A percentile compares a stretch with the other conserved stretches of the same genome.
These are phyloP conservation scores for Chiua virens DNA, from an alignment of 768 basidiomycete species.

Conservation along the genomic window DNA sequence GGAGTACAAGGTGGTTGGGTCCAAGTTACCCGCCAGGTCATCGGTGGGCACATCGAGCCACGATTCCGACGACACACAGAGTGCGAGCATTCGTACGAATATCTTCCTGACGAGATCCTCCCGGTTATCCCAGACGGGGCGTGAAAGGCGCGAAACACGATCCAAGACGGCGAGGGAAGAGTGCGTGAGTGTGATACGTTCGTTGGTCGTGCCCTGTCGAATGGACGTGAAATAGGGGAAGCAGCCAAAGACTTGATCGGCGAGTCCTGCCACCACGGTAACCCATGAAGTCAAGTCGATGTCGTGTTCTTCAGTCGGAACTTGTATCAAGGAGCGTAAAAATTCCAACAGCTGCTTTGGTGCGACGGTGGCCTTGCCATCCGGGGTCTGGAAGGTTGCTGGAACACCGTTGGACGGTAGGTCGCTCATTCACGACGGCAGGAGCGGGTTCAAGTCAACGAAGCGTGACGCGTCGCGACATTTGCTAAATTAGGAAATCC, in stretches of 20 bases:
- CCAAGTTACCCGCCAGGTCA: conserved; percentile 39
- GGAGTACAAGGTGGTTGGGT: conserved; percentile 50
- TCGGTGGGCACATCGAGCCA: conserved; percentile 53
- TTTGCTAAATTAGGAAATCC: conserved; percentile 9
- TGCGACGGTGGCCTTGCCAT: conserved; percentile 23
- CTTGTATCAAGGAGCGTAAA: conserved; percentile 38
- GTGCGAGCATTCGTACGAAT: conserved; percentile 50
- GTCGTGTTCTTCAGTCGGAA: conserved; percentile 33
- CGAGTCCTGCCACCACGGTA: conserved; percentile 49
- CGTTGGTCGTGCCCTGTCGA: conserved; percentile 54
- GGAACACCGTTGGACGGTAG: conserved; percentile 27
- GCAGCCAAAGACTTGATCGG: conserved; percentile 50
- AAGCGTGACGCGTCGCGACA: not conserved
- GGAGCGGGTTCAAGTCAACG: not conserved
- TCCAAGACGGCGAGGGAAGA: conserved; percentile 55
- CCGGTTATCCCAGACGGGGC: conserved; percentile 48
- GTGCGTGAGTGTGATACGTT: conserved; percentile 56
- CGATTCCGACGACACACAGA: conserved; percentile 55
- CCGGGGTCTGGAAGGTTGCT: conserved; percentile 32
- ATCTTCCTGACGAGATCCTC: conserved; percentile 48
- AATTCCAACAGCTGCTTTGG: conserved; percentile 45
- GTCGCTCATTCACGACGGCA: conserved; percentile 22
- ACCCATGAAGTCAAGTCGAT: conserved; percentile 48
- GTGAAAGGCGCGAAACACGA: conserved; percentile 48
- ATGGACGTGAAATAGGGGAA: conserved; percentile 56